These are phyloP conservation scores for Takashimella tepidaria DNA, from an alignment of 1,284 basidiomycete genomes.

Conservation along the genomic window DNA sequence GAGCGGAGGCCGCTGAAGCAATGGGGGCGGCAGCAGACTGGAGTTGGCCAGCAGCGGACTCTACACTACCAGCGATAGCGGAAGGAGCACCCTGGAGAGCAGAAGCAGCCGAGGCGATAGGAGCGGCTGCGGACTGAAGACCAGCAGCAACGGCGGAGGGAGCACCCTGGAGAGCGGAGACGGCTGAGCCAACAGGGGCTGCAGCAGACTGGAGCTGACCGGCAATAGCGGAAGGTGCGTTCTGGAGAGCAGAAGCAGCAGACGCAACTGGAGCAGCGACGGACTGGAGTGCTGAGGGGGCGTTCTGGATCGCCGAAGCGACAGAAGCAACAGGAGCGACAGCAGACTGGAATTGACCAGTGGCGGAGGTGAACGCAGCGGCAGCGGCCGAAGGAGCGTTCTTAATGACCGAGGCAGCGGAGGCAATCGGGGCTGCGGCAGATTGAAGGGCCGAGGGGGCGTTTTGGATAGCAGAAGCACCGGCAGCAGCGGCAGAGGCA, in stretches of 20 bases:
- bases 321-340: not conserved
- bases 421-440: not conserved
- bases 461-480: not conserved
- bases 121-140: not conserved
- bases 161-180: not conserved
- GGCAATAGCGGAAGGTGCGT: not conserved
- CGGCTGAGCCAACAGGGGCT: not conserved
- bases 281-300: not conserved
- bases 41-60: not conserved
- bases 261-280: not conserved
- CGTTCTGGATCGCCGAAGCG: not conserved
- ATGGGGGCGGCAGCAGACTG: not conserved
- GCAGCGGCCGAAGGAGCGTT: not conserved
- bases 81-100: not conserved
- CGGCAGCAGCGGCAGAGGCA: not conserved
- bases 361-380: not conserved
- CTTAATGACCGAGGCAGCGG: not conserved
- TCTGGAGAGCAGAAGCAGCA: not conserved
- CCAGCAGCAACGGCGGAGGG: not conserved
- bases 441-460: not conserved
- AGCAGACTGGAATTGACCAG: not conserved
- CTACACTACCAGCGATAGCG: not conserved
- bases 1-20: not conserved
- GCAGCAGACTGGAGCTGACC: not conserved
- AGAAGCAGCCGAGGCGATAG: not conserved